Conservation (phyloP, 176 grass and related monocot species). For the Oryza officinalis region DNA sequence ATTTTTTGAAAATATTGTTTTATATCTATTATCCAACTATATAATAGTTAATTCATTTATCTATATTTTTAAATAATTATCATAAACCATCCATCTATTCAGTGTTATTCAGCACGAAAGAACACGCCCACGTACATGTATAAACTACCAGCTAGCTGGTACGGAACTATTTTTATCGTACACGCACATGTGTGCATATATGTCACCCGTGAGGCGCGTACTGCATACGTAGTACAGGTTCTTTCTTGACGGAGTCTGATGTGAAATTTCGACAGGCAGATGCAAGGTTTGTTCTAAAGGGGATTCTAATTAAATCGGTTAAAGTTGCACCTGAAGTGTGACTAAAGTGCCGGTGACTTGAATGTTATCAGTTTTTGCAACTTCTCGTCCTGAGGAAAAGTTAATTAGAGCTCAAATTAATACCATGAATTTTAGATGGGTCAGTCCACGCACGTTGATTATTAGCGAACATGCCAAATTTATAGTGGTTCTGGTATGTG, state of each 20-base stretch:
- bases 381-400: not conserved
- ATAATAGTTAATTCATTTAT: no score
- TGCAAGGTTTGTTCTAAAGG: constrained; percentile 39
- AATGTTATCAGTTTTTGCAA: not conserved
- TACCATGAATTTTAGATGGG: not conserved
- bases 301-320: constrained; percentile 33
- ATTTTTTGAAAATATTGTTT: no score
- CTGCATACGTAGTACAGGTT: not conserved
- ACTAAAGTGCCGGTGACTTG: not conserved
- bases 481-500: no score
- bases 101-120: no score
- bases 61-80: no score
- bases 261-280: not conserved
- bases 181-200: not conserved
- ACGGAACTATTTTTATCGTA: not conserved
- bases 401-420: not conserved
- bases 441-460: not conserved
- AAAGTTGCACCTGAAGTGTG: constrained; percentile 40
- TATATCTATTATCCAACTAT: no score
- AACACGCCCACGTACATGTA: no score
- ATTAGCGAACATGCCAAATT: not conserved
- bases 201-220: constrained; percentile 34
- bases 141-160: no score
- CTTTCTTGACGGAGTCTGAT: constrained; percentile 39
- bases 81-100: no score